Evolutionary conservation across 2,329 filamentous ascomycete species (phyloP).

Genomic region (Trichophyton verrucosum): DNA sequence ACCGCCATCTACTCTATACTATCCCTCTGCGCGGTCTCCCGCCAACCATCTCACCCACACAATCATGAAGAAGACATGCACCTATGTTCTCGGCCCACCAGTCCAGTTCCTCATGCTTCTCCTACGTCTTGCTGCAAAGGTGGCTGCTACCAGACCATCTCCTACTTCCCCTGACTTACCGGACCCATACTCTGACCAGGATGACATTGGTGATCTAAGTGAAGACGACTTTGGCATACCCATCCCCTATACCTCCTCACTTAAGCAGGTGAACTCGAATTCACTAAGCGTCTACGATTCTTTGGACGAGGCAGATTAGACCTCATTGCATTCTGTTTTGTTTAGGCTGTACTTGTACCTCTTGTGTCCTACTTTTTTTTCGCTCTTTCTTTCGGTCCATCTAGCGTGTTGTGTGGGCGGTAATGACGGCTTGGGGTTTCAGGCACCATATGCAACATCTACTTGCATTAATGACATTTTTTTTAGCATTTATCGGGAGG

Average conservation of each 20-base stretch:
- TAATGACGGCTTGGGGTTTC: constrained; percentile 1
- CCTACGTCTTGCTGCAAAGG: constrained; percentile 65
- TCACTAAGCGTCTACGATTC: neutral
- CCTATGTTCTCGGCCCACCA: constrained; percentile 68
- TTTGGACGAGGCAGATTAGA: neutral
- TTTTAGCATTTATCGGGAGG: neutral
- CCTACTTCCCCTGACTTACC: constrained; percentile 22
- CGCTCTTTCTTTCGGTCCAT: neutral
- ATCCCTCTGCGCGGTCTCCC: constrained; percentile 32
- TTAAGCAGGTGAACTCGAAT: constrained; percentile 5
- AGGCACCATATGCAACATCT: neutral
- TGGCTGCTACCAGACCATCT: constrained; percentile 38
- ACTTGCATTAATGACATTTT: neutral
- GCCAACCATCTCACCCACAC: constrained; percentile 46
- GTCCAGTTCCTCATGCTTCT: constrained; percentile 66
- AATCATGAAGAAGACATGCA: constrained; percentile 63
- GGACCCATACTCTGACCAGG: constrained; percentile 15
- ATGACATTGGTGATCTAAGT: constrained; percentile 29
- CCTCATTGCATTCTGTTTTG: neutral
- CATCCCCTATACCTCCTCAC: constrained; percentile 17
- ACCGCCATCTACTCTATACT: constrained; percentile 51
- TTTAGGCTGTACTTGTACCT: neutral
- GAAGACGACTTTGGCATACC: constrained; percentile 48
- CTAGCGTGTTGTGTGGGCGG: neutral
- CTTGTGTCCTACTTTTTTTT: neutral